These are phyloP conservation scores for Laguncularia racemosa DNA, from an alignment of 345 rosid genomes.

Conservation along the genomic window DNA sequence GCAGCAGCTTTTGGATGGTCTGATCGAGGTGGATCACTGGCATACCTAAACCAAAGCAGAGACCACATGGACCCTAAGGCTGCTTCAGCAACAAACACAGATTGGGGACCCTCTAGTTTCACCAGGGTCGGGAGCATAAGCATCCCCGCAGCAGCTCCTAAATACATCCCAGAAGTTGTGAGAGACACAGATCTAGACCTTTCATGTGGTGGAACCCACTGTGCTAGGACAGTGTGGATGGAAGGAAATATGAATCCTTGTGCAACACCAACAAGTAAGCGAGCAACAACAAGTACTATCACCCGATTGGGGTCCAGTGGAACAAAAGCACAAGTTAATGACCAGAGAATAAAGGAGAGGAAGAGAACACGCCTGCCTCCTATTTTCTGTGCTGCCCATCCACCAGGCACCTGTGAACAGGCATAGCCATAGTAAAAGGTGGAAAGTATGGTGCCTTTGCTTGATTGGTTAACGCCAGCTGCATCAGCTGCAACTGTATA, in stretches of 20 bases:
- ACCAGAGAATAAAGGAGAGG: conserved; percentile 82
- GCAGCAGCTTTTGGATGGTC: conserved; percentile 91
- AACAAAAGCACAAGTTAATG: conserved; percentile 76
- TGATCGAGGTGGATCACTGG: conserved; percentile 84
- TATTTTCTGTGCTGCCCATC: conserved; percentile 94
- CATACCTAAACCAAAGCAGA: conserved; percentile 72
- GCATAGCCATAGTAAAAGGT: conserved; percentile 91
- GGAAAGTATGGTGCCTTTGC: conserved; percentile 83
- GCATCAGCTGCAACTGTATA: conserved; percentile 91
- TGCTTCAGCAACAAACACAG: conserved; percentile 87
- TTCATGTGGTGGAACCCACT: conserved; percentile 99
- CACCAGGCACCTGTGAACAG: conserved; percentile 94
- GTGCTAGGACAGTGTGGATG: conserved; percentile 92
- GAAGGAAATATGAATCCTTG: conserved; percentile 98
- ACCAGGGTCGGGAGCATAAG: conserved; percentile 84
- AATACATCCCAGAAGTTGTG: conserved; percentile 94
- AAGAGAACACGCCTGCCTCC: conserved; percentile 91
- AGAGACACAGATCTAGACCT: conserved; percentile 94
- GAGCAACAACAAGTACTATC: conserved; percentile 52
- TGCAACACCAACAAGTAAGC: conserved; percentile 95
- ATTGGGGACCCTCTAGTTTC: conserved; percentile 76
- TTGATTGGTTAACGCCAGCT: conserved; percentile 78
- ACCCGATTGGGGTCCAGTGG: conserved; percentile 80
- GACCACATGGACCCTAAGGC: conserved; percentile 81
- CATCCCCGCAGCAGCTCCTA: conserved; percentile 97